Evolutionary conservation across 495 filamentous ascomycete species (phyloP).

Genomic region (Alectoria sarmentosa): DNA sequence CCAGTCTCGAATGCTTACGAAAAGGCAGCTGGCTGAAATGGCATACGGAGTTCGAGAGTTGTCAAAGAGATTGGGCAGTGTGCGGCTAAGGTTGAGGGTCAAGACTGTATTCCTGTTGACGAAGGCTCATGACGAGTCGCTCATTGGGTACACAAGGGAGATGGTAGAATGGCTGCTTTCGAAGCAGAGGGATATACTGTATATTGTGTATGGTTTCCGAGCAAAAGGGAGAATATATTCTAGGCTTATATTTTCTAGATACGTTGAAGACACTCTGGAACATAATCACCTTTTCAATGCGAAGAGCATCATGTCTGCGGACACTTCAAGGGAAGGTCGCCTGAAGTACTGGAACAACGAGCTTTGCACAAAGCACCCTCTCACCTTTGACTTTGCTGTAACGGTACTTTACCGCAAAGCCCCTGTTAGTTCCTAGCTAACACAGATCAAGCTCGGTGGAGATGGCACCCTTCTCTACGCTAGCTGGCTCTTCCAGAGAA

Average conservation of each 20-base stretch:
- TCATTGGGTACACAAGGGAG: slow-evolving; percentile 74
- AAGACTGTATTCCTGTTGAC: slow-evolving; percentile 81
- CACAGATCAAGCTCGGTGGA: slow-evolving; percentile 58
- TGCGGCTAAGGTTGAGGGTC: slow-evolving; percentile 72
- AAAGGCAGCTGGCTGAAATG: slow-evolving; percentile 91
- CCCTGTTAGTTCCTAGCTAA: slow-evolving; percentile 13
- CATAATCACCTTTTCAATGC: slow-evolving; percentile 65
- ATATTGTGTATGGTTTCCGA: slow-evolving; percentile 54
- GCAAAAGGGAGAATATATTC: neutral
- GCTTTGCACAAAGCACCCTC: slow-evolving; percentile 68
- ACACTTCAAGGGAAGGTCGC: slow-evolving; percentile 49
- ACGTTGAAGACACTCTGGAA: slow-evolving; percentile 68
- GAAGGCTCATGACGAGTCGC: slow-evolving; percentile 74
- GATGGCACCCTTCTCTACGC: slow-evolving; percentile 95
- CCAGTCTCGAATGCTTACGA: slow-evolving; percentile 70
- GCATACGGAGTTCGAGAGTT: slow-evolving; percentile 89
- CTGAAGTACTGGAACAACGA: slow-evolving; percentile 77
- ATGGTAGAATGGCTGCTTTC: slow-evolving; percentile 81
- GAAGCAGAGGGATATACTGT: slow-evolving; percentile 56
- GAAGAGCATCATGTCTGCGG: slow-evolving; percentile 48
- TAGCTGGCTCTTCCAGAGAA: slow-evolving; percentile 94
- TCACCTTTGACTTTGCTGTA: slow-evolving; percentile 88
- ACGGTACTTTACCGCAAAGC: slow-evolving; percentile 40
- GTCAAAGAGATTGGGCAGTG: slow-evolving; percentile 72
- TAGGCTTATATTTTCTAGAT: slow-evolving; percentile 29